Percentiles rank a stretch among this genome's conserved stretches.
Evolutionary conservation across 257 asterid species (phyloP).

Genomic region (Jacaranda copaia): DNA sequence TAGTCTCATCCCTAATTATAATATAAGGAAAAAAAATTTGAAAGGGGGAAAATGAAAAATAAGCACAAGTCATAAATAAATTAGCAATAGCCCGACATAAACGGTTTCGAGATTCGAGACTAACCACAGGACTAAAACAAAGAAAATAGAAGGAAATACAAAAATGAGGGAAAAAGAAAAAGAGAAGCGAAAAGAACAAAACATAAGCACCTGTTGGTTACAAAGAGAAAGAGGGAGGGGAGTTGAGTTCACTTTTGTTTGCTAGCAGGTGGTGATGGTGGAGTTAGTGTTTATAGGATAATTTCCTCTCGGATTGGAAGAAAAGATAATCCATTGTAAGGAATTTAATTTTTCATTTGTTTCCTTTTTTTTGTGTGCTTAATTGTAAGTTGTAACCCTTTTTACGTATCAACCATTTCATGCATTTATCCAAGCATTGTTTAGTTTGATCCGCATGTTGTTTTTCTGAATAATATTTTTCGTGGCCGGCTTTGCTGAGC

Average conservation of each 20-base stretch:
- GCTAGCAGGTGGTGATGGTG: conserved; percentile 21
- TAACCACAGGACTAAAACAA: conserved; percentile 29
- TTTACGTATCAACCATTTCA: neutral
- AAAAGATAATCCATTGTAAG: conserved; percentile 32
- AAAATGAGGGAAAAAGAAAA: neutral
- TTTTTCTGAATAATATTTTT: neutral
- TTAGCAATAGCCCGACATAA: conserved; percentile 37
- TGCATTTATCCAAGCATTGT: neutral
- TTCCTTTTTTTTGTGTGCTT: neutral
- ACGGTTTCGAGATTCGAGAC: conserved; percentile 38
- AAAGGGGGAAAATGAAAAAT: neutral
- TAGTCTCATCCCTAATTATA: too few relatives aligned
- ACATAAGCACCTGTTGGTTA: neutral
- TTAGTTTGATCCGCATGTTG: conserved; percentile 22
- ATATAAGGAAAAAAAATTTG: neutral
- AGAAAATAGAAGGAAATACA: neutral
- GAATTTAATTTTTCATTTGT: neutral
- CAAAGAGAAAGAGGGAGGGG: conserved; percentile 14
- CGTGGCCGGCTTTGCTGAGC: neutral
- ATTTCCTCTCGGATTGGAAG: conserved; percentile 16
- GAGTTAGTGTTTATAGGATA: conserved; percentile 17
- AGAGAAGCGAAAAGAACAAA: neutral
- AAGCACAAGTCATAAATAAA: conserved; percentile 37
- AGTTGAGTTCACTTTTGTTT: conserved; percentile 11
- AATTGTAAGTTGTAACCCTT: neutral